A percentile compares a stretch with the other conserved stretches of the same genome.
Conservation (phyloP, 2,329 filamentous ascomycete genomes). For the Aureobasidium mangrovei region DNA sequence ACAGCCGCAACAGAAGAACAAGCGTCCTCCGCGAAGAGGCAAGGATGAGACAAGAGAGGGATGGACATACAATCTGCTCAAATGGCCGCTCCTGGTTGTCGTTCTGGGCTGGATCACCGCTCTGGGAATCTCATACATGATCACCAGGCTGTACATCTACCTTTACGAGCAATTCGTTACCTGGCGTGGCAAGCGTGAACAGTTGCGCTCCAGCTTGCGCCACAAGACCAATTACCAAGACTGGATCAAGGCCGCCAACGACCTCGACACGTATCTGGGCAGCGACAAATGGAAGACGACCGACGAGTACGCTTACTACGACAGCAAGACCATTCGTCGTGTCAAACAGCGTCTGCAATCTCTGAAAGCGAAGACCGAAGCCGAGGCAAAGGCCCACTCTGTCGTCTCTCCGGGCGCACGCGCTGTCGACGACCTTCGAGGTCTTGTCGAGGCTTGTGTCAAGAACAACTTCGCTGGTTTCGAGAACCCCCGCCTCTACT, state of each 20-base stretch:
- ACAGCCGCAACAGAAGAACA: slow-evolving; percentile 26
- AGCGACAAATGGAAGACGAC: slow-evolving; percentile 73
- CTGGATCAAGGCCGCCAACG: slow-evolving; percentile 72
- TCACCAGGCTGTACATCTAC: slow-evolving; percentile 82
- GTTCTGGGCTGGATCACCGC: slow-evolving; percentile 74
- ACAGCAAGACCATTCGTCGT: slow-evolving; percentile 70
- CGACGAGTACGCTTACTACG: slow-evolving; percentile 70
- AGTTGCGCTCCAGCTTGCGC: slow-evolving; percentile 61
- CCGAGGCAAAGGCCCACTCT: slow-evolving; percentile 39
- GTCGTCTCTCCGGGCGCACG: slow-evolving; percentile 29
- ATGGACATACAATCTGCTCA: slow-evolving; percentile 77
- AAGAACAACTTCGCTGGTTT: slow-evolving; percentile 97
- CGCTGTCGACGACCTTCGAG: slow-evolving; percentile 65
- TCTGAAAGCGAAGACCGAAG: slow-evolving; percentile 45
- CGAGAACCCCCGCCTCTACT: slow-evolving; percentile 90
- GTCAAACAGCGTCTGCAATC: slow-evolving; percentile 68
- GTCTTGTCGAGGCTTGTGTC: slow-evolving; percentile 77
- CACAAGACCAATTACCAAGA: slow-evolving; percentile 66
- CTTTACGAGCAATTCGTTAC: slow-evolving; percentile 85
- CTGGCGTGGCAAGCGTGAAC: slow-evolving; percentile 74
- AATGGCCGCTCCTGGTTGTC: slow-evolving; percentile 80
- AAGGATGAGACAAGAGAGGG: slow-evolving; percentile 93
- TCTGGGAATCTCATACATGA: slow-evolving; percentile 64
- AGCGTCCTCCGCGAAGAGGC: slow-evolving; percentile 37
- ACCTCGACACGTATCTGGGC: slow-evolving; percentile 71